A percentile compares a stretch with the other conserved stretches of the same genome.
These are phyloP conservation scores for Kwoniella shivajii DNA, from an alignment of 1,284 basidiomycete genomes.

Conservation along the genomic window DNA sequence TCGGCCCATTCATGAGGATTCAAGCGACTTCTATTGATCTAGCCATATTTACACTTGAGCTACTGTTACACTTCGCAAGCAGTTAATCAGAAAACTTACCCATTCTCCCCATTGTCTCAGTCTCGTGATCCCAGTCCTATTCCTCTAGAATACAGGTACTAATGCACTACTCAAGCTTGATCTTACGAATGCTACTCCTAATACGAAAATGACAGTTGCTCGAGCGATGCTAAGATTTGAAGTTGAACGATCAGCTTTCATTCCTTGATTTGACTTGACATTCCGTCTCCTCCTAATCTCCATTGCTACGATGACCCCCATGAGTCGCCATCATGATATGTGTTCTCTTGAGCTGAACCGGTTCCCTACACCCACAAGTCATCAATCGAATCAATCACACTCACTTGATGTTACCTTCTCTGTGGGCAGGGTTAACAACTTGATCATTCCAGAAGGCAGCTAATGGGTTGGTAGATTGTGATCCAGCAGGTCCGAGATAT, in stretches of 20 bases:
- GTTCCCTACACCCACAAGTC: not conserved
- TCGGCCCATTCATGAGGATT: too few relatives aligned
- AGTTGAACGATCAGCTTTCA: not conserved
- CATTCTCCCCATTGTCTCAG: not conserved
- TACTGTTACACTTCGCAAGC: too few relatives aligned
- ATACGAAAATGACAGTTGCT: constrained; percentile 34
- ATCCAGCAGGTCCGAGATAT: constrained; percentile 27
- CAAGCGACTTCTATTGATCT: too few relatives aligned
- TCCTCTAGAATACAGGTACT: constrained; percentile 34
- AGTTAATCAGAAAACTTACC: too few relatives aligned
- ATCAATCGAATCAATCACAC: constrained; percentile 1
- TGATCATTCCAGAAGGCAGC: constrained; percentile 25
- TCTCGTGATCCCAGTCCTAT: not conserved
- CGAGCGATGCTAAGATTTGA: constrained; percentile 27
- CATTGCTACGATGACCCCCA: too few relatives aligned
- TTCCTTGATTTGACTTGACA: not conserved
- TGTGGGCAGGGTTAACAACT: constrained; percentile 31
- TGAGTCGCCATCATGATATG: too few relatives aligned
- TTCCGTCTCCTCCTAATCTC: not conserved
- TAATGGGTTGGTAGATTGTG: constrained; percentile 18
- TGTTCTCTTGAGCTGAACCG: too few relatives aligned
- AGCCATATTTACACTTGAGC: too few relatives aligned
- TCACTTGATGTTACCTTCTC: constrained; percentile 37
- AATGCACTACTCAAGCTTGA: constrained; percentile 30
- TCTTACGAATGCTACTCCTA: constrained; percentile 38